Conservation (phyloP, 2,329 filamentous ascomycete species). For the Monilinia vaccinii-corymbosi region DNA sequence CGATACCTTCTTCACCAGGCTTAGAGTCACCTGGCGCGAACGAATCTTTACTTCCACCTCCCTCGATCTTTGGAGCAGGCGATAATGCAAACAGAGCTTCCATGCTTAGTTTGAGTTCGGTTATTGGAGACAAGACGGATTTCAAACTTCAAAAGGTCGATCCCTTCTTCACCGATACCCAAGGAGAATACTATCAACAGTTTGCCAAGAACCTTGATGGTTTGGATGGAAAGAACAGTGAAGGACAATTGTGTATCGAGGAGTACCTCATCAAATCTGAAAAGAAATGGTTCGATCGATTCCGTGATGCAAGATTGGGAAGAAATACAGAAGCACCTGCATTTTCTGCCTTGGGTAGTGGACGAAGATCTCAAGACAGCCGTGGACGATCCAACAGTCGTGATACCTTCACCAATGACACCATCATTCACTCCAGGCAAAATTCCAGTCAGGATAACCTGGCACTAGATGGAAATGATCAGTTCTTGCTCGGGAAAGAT, state of each 20-base stretch:
- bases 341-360: background rate
- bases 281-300: conserved; percentile 55
- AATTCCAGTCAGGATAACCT: conserved; percentile 9
- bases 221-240: conserved; percentile 46
- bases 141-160: conserved; percentile 57
- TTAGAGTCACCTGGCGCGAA: conserved; percentile 6
- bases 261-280: conserved; percentile 55
- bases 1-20: conserved; percentile 6
- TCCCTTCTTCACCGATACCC: conserved; percentile 58
- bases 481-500: conserved; percentile 42
- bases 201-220: conserved; percentile 49
- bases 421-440: conserved; percentile 8
- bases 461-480: conserved; percentile 8
- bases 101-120: conserved; percentile 36
- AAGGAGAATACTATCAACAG: conserved; percentile 48
- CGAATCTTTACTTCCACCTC: conserved; percentile 12
- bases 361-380: conserved; percentile 36
- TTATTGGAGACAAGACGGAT: conserved; percentile 52
- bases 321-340: background rate
- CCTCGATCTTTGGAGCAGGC: conserved; percentile 1
- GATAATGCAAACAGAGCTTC: conserved; percentile 26
- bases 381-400: conserved; percentile 2
- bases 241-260: conserved; percentile 53
- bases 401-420: conserved; percentile 2
- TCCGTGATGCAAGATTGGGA: conserved; percentile 31